These are phyloP conservation scores for Malania oleifera DNA, from an alignment of 164 flowering plant species.

Conservation along the genomic window DNA sequence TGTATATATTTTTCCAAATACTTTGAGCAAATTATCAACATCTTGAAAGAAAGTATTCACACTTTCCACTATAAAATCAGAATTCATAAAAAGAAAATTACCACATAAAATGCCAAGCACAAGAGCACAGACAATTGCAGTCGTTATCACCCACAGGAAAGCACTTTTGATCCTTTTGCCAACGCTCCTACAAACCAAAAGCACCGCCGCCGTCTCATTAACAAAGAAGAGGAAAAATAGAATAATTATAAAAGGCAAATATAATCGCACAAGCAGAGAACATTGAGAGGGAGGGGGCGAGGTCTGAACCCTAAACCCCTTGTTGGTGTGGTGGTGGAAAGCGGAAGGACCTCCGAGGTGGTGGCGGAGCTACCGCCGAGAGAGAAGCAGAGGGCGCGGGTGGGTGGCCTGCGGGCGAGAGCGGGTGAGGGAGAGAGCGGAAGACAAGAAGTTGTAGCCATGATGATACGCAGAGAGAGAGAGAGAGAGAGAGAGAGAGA, in stretches of 20 bases:
- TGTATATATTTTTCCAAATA: background rate
- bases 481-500: no score
- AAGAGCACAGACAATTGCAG: slow-evolving; percentile 62
- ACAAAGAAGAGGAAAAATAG: background rate
- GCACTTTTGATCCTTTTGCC: slow-evolving; percentile 61
- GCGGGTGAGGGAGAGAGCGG: no score
- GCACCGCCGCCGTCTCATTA: background rate
- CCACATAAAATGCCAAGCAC: slow-evolving; percentile 68
- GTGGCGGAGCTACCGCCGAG: no score
- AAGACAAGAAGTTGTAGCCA: no score
- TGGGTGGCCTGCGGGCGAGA: no score
- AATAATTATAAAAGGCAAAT: background rate
- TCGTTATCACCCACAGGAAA: slow-evolving; percentile 45
- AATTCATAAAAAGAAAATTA: slow-evolving; percentile 19
- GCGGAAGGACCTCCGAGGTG: no score
- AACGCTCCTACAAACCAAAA: slow-evolving; percentile 39
- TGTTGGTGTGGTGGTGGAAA: no score
- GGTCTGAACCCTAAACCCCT: no score
- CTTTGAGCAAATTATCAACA: background rate
- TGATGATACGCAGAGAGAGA: no score
- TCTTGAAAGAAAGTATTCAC: background rate
- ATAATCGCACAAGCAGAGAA: no score
- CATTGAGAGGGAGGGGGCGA: no score
- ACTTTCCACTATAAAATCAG: background rate
- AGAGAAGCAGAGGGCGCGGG: no score